Evolutionary conservation across 1,284 basidiomycete genomes (phyloP).

Genomic region (Xerocomus alliaceus): DNA sequence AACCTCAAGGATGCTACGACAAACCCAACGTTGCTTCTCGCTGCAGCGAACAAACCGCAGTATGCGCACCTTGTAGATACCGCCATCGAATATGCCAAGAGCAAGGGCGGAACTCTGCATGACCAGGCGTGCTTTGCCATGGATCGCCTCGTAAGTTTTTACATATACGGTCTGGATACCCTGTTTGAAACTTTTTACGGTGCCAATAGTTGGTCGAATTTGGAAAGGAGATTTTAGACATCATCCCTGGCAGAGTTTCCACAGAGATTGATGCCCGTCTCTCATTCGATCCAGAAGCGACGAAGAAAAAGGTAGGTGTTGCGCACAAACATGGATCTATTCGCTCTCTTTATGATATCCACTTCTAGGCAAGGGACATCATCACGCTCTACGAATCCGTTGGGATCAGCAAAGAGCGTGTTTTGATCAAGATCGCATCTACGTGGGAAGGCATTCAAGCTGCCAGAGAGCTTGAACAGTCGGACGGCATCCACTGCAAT

Average conservation of each 20-base stretch:
- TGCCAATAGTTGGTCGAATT: constrained; percentile 85
- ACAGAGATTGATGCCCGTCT: constrained; percentile 97
- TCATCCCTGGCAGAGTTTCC: constrained; percentile 97
- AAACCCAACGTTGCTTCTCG: constrained; percentile 91
- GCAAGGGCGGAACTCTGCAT: constrained; percentile 77
- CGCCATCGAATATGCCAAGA: constrained; percentile 84
- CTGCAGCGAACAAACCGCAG: constrained; percentile 87
- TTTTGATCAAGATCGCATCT: constrained; percentile 98
- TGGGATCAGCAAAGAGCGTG: constrained; percentile 89
- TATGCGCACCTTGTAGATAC: constrained; percentile 86
- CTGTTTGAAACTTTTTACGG: not conserved
- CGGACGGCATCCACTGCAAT: constrained; percentile 96
- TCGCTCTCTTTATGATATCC: not conserved
- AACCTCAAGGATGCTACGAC: constrained; percentile 81
- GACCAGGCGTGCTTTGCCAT: constrained; percentile 77
- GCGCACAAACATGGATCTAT: not conserved
- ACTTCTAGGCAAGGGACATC: constrained; percentile 80
- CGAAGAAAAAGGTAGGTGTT: constrained; percentile 83
- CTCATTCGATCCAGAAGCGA: constrained; percentile 92
- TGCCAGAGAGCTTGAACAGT: constrained; percentile 90
- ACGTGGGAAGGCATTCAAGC: constrained; percentile 99
- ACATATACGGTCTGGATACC: constrained; percentile 3
- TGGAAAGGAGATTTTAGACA: constrained; percentile 90
- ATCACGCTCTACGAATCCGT: constrained; percentile 92
- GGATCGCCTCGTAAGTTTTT: constrained; percentile 77